Evolutionary conservation across 768 basidiomycete genomes (phyloP), one percentile per base, ranked within the genome.

Genomic region (Tylopilus intermedius): DNA sequence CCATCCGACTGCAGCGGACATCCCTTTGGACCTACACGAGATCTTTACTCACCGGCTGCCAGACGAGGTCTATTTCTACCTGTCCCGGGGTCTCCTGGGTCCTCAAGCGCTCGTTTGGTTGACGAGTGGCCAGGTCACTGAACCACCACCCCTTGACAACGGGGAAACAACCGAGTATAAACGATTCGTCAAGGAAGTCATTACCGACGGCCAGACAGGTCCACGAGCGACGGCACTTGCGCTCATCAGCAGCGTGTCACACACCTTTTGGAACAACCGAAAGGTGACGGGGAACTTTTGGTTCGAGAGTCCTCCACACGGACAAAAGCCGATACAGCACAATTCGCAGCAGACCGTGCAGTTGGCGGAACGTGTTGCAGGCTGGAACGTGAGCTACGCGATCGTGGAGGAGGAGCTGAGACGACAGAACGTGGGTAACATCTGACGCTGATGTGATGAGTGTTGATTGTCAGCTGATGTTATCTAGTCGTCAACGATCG

Each of bases 31-130:
- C 70, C 73, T 99, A 37, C 90, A 95, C 65, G 93, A 96, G 49
- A 89, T 98, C 55, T 98, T 97, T 74, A 94, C 93, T 9, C 76
- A 90, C 69, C 86, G 93, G 42, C 78, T 99, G 24, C 95, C 95
- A 1, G 96, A 98, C 68, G 94, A 98, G 67, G 79, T 97, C 53
- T 98, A 94, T 74, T 97, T 86, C 70, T 96, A 97, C 68, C 80
- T 98, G 58, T 96, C 93, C 37, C 86, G 93, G 15, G 95, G 96
- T 5, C 79, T 98, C 13, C 67, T 97, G 48, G 84, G 85, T 8
- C 91, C 95, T 0, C 90, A 92, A 61, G 84, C 92, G 9, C 79
- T 98, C 22, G 88, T 94, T n/a, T 96, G 95, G 90, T 81, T 99
- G 53, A 93, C 91, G 14, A 83, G 79, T 24, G 93, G 93, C 14